Evolutionary conservation across 2,329 filamentous ascomycete genomes (phyloP), one percentile per base, ranked within the genome.

Genomic region (Cladosporium halotolerans): DNA sequence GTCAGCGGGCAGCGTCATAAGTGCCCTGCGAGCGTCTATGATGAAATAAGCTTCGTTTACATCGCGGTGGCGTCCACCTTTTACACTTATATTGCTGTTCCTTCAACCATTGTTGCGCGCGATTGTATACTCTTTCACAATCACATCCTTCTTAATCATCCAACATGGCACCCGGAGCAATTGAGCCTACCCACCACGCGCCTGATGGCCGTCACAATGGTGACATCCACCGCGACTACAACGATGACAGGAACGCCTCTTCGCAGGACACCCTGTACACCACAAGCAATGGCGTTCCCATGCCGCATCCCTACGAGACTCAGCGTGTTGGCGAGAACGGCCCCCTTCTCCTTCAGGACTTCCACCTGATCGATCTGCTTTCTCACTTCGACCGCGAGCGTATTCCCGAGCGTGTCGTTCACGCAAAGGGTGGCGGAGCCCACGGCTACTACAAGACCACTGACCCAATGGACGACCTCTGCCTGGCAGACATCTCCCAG

Each of bases 291-390:
- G 79, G 78, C 52, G 74, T 72, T 1, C 79, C 80, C 1, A 73
- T 80, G 59, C 72, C 80, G 8, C 79, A 83, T 58, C 78, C 79
- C 1, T 82, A 83, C 60, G 79, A 80, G 61, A 63, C 74, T 0
- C 79, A 83, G 66, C 70, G 79, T 28, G 76, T 71, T 3, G 79
- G 79, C 58, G 77, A 80, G 60, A 80, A 78, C 41, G 81, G 81
- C 0, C 80, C 80, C 31, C 71, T 83, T 0, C 73, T 84, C 1
- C 68, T 82, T 59, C 72, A 81, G 50, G 75, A 77, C 58, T 74
- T 74, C 65, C 75, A 77, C 60, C 63, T 77, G 44, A 67, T 77
- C 57, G 75, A 77, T 51, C 65, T 76, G 16, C 67, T 77, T 36
- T 76, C 74, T 11, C 75, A 77, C 58, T 77, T 77, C 62, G 74